A percentile compares a stretch with the other conserved stretches of the same genome.
Conservation (phyloP, 768 basidiomycete species). For the Phlebiopsis flavidoalba region DNA sequence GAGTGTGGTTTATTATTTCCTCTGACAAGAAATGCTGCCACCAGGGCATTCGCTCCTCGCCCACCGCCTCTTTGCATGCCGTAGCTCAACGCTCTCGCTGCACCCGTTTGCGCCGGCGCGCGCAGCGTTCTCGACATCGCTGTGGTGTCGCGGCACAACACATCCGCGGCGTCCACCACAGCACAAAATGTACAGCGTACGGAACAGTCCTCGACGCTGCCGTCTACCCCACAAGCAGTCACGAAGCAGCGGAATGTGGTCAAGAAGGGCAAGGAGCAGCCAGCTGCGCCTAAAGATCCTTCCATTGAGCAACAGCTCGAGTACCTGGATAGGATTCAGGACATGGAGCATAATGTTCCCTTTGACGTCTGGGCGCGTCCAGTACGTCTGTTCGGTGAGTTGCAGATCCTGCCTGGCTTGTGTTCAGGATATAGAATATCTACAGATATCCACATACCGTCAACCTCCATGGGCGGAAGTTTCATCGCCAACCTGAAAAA, state of each 20-base stretch:
- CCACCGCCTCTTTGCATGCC: not conserved
- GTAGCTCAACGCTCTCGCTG: not conserved
- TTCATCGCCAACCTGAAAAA: conserved; percentile 6
- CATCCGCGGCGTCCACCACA: not conserved
- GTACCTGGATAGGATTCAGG: conserved; percentile 9
- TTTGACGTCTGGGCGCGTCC: conserved; percentile 15
- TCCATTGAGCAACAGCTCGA: conserved; percentile 10
- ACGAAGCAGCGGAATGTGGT: not conserved
- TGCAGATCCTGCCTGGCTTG: not conserved
- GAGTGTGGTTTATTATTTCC: not conserved
- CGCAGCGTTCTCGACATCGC: not conserved
- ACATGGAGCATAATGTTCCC: not conserved
- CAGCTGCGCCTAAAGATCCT: not conserved
- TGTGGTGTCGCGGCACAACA: not conserved
- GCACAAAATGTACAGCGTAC: not conserved
- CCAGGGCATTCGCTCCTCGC: conserved; percentile 1
- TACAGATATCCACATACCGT: conserved; percentile 20
- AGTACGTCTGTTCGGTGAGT: conserved; percentile 10
- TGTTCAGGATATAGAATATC: not conserved
- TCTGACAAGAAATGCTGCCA: conserved; percentile 6
- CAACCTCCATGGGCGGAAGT: conserved; percentile 14
- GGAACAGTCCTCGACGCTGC: not conserved
- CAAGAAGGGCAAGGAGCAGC: not conserved
- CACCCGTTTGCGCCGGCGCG: not conserved
- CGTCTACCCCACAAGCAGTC: too few relatives aligned